These are phyloP conservation scores for Holtermanniella nyarrowii DNA, from an alignment of 768 basidiomycete genomes.

Conservation along the genomic window DNA sequence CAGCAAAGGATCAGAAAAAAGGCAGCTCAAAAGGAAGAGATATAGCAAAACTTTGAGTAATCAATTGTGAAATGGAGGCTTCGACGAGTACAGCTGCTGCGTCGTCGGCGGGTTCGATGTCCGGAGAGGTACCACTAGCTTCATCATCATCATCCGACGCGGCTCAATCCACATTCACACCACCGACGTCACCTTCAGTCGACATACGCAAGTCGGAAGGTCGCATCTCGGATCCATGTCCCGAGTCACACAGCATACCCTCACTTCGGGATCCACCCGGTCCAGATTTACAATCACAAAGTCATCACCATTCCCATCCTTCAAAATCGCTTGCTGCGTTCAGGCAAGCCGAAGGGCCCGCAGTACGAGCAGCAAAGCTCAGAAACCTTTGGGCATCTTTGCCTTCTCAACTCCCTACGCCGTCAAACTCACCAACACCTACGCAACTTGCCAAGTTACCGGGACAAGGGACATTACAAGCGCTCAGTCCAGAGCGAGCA, in stretches of 20 bases:
- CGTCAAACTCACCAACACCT: conserved; percentile 17
- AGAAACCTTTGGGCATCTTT: conserved; percentile 36
- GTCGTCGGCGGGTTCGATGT: background rate
- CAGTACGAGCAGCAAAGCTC: conserved; percentile 30
- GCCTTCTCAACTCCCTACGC: conserved; percentile 20
- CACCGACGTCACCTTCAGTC: background rate
- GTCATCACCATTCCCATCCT: conserved; percentile 17
- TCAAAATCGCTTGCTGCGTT: conserved; percentile 35
- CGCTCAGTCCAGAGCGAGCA: conserved; percentile 50
- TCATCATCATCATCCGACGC: background rate
- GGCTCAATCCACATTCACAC: background rate
- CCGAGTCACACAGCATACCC: background rate
- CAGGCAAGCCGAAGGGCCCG: conserved; percentile 31
- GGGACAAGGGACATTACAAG: conserved; percentile 34
- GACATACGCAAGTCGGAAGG: background rate
- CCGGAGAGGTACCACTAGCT: background rate
- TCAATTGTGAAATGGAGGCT: no score
- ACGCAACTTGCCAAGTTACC: conserved; percentile 28
- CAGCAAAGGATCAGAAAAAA: background rate
- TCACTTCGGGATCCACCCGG: conserved; percentile 32
- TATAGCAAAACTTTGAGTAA: background rate
- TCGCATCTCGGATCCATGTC: background rate
- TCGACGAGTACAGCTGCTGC: no score
- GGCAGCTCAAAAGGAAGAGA: background rate
- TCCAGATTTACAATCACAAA: conserved; percentile 12